phyloP scores from a whole-genome alignment of 331 rosid species.

The Arachis monticola region DNA sequence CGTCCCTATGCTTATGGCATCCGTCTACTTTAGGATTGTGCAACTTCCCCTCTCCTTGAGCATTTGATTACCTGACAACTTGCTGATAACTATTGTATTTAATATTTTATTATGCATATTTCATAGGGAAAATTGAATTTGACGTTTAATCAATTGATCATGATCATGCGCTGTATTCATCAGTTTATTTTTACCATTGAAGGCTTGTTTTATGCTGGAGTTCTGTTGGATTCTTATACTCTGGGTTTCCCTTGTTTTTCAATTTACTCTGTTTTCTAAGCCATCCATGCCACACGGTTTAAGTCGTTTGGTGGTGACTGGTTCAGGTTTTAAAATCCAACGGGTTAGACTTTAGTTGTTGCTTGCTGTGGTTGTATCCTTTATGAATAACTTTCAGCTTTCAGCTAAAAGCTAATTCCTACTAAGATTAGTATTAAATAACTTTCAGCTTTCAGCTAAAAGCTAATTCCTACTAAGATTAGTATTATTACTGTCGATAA shows the following conservation, averaged over 20 bases:
- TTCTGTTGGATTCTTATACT: background rate
- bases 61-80: background rate
- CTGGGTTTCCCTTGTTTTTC: background rate
- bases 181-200: background rate
- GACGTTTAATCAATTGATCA: background rate
- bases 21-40: background rate
- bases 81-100: conserved; percentile 6
- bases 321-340: background rate
- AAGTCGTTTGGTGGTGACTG: background rate
- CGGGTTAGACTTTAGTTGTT: background rate
- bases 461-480: background rate
- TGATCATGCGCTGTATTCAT: background rate
- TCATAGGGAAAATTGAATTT: background rate
- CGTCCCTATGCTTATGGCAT: conserved; percentile 10
- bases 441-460: background rate
- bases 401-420: too few species aligned
- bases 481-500: background rate
- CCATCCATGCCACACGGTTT: background rate
- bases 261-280: background rate
- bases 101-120: background rate
- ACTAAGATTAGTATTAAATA: too few species aligned
- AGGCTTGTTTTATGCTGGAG: background rate
- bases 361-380: background rate
- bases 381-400: background rate
- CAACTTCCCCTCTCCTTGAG: background rate